Evolutionary conservation across 768 basidiomycete genomes (phyloP).

Genomic region (Auricularia auricula-judae): DNA sequence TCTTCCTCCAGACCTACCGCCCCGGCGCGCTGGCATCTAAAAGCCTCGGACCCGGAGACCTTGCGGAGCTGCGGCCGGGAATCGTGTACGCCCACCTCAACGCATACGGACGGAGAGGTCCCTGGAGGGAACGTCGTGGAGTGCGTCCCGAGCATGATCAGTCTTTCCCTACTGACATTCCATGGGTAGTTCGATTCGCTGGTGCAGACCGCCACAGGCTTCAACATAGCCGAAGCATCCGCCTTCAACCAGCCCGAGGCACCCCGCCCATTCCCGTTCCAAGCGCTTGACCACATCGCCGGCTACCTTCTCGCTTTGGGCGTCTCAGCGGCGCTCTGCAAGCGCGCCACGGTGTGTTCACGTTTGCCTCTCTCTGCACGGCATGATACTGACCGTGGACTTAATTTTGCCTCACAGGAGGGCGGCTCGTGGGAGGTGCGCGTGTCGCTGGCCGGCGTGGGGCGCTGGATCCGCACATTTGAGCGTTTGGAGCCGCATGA

Average conservation of each 20-base stretch:
- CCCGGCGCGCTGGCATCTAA: slow-evolving; percentile 37
- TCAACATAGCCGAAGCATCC: slow-evolving; percentile 45
- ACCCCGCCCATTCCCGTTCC: slow-evolving; percentile 37
- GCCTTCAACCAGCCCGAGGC: slow-evolving; percentile 22
- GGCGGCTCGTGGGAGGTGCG: slow-evolving; percentile 52
- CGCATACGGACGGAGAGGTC: slow-evolving; percentile 49
- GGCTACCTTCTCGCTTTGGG: slow-evolving; percentile 51
- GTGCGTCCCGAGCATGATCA: slow-evolving; percentile 19
- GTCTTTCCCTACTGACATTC: not conserved
- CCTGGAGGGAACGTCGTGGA: slow-evolving; percentile 42
- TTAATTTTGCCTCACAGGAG: slow-evolving; percentile 24
- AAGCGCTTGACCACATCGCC: slow-evolving; percentile 48
- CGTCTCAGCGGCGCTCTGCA: slow-evolving; percentile 42
- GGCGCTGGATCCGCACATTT: slow-evolving; percentile 44
- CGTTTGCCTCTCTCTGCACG: not conserved
- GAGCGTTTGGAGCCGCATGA: slow-evolving; percentile 29
- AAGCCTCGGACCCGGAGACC: slow-evolving; percentile 35
- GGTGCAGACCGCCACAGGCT: slow-evolving; percentile 50
- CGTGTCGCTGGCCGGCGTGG: slow-evolving; percentile 46
- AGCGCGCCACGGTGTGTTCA: slow-evolving; percentile 33
- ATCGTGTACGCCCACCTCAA: slow-evolving; percentile 43
- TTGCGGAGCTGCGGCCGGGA: slow-evolving; percentile 29
- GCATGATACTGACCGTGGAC: not conserved
- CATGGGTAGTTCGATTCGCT: slow-evolving; percentile 48
- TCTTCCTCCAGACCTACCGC: slow-evolving; percentile 53